Conservation (phyloP, 2,329 filamentous ascomycete genomes). For the Neopestalotiopsis sp. region DNA sequence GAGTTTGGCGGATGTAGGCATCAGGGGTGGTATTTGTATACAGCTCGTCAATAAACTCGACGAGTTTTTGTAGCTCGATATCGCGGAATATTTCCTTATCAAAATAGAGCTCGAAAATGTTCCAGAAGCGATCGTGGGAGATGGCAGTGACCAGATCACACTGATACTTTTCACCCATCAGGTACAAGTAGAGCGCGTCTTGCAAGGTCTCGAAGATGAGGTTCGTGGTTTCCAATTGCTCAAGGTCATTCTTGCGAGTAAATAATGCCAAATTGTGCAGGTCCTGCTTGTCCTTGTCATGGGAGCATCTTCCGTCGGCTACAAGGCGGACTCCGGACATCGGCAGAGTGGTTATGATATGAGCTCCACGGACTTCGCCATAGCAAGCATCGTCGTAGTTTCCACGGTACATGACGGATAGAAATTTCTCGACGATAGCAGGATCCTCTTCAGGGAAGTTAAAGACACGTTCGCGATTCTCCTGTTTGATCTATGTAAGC, state of each 20-base stretch:
- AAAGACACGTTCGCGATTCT: constrained; percentile 24
- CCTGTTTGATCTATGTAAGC: constrained; percentile 21
- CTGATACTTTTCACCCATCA: not conserved
- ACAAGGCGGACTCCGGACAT: too few relatives aligned
- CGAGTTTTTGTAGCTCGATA: not conserved
- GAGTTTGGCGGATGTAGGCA: too few relatives aligned
- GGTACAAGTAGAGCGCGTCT: not conserved
- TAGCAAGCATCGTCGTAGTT: constrained; percentile 25
- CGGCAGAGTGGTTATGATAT: not conserved
- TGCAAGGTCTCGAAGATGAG: not conserved
- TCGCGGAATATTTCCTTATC: not conserved
- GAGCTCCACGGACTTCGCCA: not conserved
- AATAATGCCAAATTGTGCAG: too few relatives aligned
- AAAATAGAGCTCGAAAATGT: not conserved
- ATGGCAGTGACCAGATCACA: not conserved
- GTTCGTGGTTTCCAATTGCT: not conserved
- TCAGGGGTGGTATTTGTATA: not conserved
- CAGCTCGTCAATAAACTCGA: not conserved
- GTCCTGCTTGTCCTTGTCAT: too few relatives aligned
- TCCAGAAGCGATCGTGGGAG: not conserved
- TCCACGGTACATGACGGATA: constrained; percentile 38
- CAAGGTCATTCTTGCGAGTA: too few relatives aligned
- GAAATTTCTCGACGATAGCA: constrained; percentile 29
- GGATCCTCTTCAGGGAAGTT: constrained; percentile 38
- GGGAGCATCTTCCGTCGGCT: not conserved